Conservation (phyloP, 805 yeast species). For the Candida boidinii region DNA sequence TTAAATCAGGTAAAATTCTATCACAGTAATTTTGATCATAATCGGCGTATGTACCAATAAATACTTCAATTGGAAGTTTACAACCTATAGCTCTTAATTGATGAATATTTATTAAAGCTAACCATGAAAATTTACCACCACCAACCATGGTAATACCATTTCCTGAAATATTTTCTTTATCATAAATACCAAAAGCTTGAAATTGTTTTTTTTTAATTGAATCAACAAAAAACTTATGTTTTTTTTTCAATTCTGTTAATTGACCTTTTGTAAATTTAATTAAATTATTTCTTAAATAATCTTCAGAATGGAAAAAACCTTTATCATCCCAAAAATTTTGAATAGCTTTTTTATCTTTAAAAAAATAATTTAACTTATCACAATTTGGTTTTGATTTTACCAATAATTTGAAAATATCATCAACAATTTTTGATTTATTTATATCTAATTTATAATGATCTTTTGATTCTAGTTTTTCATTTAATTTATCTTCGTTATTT, state of each 20-base stretch:
- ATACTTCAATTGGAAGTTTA: constrained; percentile 42
- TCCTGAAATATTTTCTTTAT: constrained; percentile 13
- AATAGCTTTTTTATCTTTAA: constrained; percentile 29
- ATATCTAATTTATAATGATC: too few relatives aligned
- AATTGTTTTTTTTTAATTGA: constrained; percentile 28
- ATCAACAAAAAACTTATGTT: constrained; percentile 25
- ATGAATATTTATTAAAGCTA: constrained; percentile 37
- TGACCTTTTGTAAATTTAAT: constrained; percentile 31
- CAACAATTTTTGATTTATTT: not conserved
- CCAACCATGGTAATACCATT: constrained; percentile 45
- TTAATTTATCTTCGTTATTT: too few relatives aligned
- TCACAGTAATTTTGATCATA: constrained; percentile 42
- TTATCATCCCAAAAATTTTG: constrained; percentile 33
- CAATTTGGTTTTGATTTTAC: constrained; percentile 24
- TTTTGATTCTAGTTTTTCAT: too few relatives aligned
- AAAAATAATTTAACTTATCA: constrained; percentile 35
- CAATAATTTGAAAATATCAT: constrained; percentile 17
- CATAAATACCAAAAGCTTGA: constrained; percentile 17
- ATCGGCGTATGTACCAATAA: constrained; percentile 33
- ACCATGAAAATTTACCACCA: constrained; percentile 43
- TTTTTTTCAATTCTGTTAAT: constrained; percentile 24
- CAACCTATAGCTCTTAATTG: constrained; percentile 37
- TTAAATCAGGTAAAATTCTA: constrained; percentile 26
- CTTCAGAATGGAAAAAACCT: constrained; percentile 35
- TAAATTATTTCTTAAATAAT: constrained; percentile 34